phyloP scores from a whole-genome alignment of 495 filamentous ascomycete genomes.

The Lophium mytilinum region DNA sequence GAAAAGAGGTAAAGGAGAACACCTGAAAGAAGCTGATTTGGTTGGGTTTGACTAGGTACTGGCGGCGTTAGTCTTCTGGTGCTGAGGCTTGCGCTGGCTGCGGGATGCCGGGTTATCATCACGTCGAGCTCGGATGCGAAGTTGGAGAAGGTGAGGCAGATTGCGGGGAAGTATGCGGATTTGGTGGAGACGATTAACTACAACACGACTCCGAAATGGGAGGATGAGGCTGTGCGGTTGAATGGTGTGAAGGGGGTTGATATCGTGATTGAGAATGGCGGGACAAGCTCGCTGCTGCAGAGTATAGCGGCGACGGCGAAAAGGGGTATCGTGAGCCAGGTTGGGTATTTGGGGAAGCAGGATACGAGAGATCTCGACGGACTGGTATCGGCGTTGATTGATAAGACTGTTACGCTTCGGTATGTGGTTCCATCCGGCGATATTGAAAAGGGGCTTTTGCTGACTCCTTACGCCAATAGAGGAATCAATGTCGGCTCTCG shows the following conservation, averaged over 20 bases:
- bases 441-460: too few relatives aligned
- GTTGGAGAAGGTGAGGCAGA: constrained; percentile 22
- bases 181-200: constrained; percentile 35
- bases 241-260: constrained; percentile 37
- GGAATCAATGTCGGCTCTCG: constrained; percentile 38
- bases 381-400: constrained; percentile 32
- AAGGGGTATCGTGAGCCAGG: constrained; percentile 36
- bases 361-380: constrained; percentile 24
- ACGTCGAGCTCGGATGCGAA: constrained; percentile 36
- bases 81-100: constrained; percentile 32
- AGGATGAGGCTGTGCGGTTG: constrained; percentile 31
- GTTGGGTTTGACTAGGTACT: constrained; percentile 29
- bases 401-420: constrained; percentile 30
- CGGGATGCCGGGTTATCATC: constrained; percentile 32
- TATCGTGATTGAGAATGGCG: constrained; percentile 37
- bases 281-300: constrained; percentile 30
- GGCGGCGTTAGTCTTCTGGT: constrained; percentile 35
- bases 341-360: constrained; percentile 36
- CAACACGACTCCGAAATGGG: constrained; percentile 28
- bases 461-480: constrained; percentile 10
- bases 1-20: too few relatives aligned
- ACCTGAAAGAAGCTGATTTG: too few relatives aligned
- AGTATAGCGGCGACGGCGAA: constrained; percentile 33
- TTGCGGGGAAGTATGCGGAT: constrained; percentile 2
- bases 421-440: background rate